Conservation (phyloP, 2,329 filamentous ascomycete genomes). For the Colletotrichum abscissum region DNA sequence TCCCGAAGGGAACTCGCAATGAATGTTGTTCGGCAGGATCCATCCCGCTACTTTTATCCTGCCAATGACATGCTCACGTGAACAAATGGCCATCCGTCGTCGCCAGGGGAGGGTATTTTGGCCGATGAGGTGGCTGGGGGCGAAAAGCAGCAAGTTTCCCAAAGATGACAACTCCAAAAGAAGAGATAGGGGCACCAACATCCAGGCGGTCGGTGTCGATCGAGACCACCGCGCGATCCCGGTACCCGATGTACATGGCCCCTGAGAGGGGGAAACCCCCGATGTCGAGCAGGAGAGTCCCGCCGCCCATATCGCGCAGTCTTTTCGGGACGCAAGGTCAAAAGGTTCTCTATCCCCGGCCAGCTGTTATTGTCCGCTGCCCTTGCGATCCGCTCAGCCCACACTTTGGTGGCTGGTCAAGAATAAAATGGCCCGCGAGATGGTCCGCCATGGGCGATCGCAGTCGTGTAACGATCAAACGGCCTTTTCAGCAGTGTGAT, state of each 20-base stretch:
- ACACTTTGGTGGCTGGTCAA: not conserved
- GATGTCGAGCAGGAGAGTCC: not conserved
- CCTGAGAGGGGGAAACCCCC: not conserved
- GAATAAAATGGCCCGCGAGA: not conserved
- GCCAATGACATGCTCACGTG: conserved; percentile 22
- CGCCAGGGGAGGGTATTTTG: conserved; percentile 2
- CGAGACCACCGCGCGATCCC: conserved; percentile 27
- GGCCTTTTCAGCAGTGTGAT: not conserved
- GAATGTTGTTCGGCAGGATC: conserved; percentile 8
- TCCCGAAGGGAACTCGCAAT: not conserved
- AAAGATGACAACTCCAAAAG: conserved; percentile 9
- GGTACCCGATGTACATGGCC: conserved; percentile 17
- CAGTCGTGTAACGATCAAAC: conserved; percentile 13
- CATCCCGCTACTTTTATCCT: conserved; percentile 1
- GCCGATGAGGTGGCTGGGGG: conserved; percentile 13
- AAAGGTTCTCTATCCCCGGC: not conserved
- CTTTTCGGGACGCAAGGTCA: not conserved
- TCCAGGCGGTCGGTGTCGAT: conserved; percentile 33
- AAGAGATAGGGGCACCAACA: conserved; percentile 29
- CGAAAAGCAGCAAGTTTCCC: not conserved
- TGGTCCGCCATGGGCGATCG: conserved; percentile 12
- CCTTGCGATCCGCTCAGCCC: not conserved
- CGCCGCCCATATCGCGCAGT: not conserved
- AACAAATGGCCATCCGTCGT: not conserved
- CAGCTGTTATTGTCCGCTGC: not conserved